These are phyloP conservation scores for Puccinia hordei DNA, from an alignment of 1,284 basidiomycete genomes.

Conservation along the genomic window DNA sequence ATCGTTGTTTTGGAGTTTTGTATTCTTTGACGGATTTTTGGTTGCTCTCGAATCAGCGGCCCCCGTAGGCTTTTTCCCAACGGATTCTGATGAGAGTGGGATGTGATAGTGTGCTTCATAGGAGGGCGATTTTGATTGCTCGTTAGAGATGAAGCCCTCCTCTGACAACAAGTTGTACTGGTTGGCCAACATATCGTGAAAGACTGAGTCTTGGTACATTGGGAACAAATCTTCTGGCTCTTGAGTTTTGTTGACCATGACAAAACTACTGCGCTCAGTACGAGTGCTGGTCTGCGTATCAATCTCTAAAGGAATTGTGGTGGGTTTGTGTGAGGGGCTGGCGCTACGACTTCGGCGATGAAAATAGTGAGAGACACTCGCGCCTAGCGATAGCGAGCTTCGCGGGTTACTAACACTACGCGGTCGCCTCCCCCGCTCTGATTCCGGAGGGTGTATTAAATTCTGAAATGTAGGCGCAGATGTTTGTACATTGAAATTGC, in stretches of 20 bases:
- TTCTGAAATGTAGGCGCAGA: neutral
- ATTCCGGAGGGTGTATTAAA: neutral
- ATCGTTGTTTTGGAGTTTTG: too few relatives aligned
- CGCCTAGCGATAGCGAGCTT: neutral
- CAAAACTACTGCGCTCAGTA: constrained; percentile 9
- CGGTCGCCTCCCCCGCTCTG: neutral
- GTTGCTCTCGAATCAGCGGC: neutral
- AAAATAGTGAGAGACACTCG: neutral
- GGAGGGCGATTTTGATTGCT: neutral
- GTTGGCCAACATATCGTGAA: constrained; percentile 27
- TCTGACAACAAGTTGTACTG: constrained; percentile 24
- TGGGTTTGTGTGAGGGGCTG: constrained; percentile 3
- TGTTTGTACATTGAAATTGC: neutral
- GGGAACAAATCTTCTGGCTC: neutral
- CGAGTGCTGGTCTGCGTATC: neutral
- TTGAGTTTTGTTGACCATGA: constrained; percentile 15
- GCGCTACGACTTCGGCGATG: constrained; percentile 24
- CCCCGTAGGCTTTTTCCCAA: neutral
- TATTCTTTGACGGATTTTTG: neutral
- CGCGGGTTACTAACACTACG: neutral
- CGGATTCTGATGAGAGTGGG: neutral
- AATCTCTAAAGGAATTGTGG: constrained; percentile 2
- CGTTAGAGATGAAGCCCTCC: neutral
- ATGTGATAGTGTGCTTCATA: constrained; percentile 13
- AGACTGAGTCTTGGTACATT: constrained; percentile 22